These are phyloP conservation scores for Pogostemon cablin DNA, from an alignment of 257 asterid species.

Conservation along the genomic window DNA sequence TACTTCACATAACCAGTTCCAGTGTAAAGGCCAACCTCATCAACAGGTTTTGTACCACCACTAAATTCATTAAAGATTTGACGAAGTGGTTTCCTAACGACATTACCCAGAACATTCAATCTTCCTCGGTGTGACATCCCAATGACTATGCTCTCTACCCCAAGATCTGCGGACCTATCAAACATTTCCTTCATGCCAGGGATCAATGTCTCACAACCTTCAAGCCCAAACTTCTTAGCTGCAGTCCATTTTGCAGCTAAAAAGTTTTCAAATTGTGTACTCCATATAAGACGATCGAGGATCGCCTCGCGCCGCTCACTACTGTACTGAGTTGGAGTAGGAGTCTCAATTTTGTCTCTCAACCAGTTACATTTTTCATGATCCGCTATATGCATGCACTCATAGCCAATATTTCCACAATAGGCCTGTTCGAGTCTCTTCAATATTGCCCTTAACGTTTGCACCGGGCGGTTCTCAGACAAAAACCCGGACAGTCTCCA, in stretches of 20 bases:
- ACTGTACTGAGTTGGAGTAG: constrained; percentile 75
- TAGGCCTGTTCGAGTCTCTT: constrained; percentile 89
- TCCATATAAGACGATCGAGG: constrained; percentile 92
- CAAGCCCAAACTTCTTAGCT: constrained; percentile 94
- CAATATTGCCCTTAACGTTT: constrained; percentile 77
- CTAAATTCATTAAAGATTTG: constrained; percentile 92
- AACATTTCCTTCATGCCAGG: constrained; percentile 99
- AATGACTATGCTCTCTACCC: constrained; percentile 91
- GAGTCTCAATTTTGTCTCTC: constrained; percentile 91
- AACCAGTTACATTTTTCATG: constrained; percentile 89
- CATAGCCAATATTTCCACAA: constrained; percentile 85
- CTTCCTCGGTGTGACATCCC: constrained; percentile 99
- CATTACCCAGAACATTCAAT: constrained; percentile 84
- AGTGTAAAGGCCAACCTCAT: constrained; percentile 81
- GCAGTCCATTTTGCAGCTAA: constrained; percentile 98
- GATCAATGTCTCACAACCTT: constrained; percentile 96
- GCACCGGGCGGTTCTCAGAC: constrained; percentile 93
- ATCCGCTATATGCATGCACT: constrained; percentile 93
- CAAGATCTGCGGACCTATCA: constrained; percentile 93
- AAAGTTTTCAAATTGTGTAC: constrained; percentile 85
- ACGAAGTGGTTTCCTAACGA: constrained; percentile 83
- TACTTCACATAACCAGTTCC: constrained; percentile 98
- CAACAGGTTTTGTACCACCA: constrained; percentile 86
- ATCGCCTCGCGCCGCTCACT: constrained; percentile 84
- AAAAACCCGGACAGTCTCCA: constrained; percentile 88